These are phyloP conservation scores for Zoysia matrella DNA, from an alignment of 202 grass and related monocot genomes.

Conservation along the genomic window DNA sequence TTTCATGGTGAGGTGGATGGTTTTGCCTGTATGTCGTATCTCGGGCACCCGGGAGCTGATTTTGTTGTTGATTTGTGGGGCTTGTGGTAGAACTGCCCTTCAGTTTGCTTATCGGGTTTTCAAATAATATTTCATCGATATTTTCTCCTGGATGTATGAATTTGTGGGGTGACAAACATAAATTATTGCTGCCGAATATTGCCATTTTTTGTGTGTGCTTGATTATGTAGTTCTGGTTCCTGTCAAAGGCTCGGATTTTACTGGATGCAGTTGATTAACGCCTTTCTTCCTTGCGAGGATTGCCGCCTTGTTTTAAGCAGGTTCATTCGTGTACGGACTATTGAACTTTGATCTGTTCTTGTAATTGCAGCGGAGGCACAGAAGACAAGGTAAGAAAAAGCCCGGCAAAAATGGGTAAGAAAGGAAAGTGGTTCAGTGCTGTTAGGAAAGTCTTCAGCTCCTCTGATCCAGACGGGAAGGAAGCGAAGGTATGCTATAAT, in stretches of 20 bases:
- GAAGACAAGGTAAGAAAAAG: conserved; percentile 24
- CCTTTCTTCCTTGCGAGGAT: background rate
- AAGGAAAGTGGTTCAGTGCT: conserved; percentile 79
- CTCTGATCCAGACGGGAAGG: conserved; percentile 57
- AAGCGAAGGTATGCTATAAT: conserved; percentile 59
- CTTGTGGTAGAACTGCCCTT: background rate
- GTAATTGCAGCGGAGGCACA: conserved; percentile 15
- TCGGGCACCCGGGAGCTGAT: background rate
- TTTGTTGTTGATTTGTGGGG: background rate
- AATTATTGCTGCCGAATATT: conserved; percentile 22
- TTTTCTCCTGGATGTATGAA: conserved; percentile 17
- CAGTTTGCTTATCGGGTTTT: background rate
- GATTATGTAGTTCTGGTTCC: conserved; percentile 8
- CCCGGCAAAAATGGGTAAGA: conserved; percentile 70
- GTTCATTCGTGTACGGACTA: background rate
- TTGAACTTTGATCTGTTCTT: conserved; percentile 43
- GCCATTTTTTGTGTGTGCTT: background rate
- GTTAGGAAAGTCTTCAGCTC: conserved; percentile 79
- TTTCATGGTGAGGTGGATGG: background rate
- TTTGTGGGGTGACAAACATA: background rate
- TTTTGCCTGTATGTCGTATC: background rate
- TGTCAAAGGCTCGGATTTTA: background rate
- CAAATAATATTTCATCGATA: background rate
- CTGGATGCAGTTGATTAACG: background rate
- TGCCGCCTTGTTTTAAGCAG: background rate